Percentiles rank a stretch among this genome's conserved stretches.
Conservation (phyloP, 2,329 filamentous ascomycete species). For the Penicillium corylophilum region DNA sequence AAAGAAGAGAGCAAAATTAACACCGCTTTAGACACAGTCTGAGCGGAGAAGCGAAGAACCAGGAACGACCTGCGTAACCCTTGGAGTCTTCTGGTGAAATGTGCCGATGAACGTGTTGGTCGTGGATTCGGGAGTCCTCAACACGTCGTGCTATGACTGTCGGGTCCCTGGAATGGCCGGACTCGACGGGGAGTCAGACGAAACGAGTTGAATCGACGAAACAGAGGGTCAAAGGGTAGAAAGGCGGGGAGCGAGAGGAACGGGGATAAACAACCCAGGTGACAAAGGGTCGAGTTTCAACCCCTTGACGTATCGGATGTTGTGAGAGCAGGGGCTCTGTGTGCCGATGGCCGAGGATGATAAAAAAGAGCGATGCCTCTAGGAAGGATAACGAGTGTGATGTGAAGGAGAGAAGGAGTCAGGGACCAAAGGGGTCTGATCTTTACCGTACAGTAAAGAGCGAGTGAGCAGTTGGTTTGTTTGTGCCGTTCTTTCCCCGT, state of each 20-base stretch:
- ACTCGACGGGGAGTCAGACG: neutral
- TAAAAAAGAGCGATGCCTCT: slow-evolving; percentile 3
- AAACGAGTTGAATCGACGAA: neutral
- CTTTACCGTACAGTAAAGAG: neutral
- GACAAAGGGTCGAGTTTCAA: neutral
- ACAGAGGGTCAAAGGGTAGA: neutral
- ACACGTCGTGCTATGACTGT: neutral
- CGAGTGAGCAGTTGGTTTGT: slow-evolving; percentile 1
- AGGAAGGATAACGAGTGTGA: slow-evolving; percentile 14
- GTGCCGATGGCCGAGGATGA: neutral
- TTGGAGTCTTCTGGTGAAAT: slow-evolving; percentile 20
- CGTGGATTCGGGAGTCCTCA: neutral
- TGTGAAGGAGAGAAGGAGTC: slow-evolving; percentile 9
- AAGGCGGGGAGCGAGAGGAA: slow-evolving; percentile 3
- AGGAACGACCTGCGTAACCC: slow-evolving; percentile 43
- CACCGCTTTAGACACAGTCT: slow-evolving; percentile 23
- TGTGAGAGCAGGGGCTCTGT: neutral
- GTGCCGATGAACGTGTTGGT: slow-evolving; percentile 6
- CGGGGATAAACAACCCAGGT: neutral
- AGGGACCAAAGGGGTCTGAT: neutral
- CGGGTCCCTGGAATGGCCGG: neutral
- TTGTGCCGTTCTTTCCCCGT: slow-evolving; percentile 3
- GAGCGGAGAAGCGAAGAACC: slow-evolving; percentile 20
- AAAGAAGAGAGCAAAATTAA: slow-evolving; percentile 10
- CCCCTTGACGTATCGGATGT: slow-evolving; percentile 1